phyloP scores from a whole-genome alignment of 176 grass and related monocot genomes.

The Rhipidocladum racemiflorum region DNA sequence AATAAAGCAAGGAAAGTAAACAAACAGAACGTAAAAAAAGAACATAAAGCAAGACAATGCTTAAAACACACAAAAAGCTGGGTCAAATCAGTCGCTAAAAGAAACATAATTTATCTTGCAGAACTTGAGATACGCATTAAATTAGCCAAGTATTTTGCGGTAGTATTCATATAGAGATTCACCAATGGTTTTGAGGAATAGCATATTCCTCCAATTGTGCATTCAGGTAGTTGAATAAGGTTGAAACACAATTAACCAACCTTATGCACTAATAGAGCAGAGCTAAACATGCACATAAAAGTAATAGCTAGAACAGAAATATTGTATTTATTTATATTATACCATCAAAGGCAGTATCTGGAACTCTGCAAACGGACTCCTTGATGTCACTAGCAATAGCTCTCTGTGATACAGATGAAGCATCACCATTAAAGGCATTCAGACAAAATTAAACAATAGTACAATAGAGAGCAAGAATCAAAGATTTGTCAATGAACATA shows the following conservation, averaged over 20 bases:
- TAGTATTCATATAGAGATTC: neutral
- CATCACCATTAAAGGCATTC: constrained; percentile 18
- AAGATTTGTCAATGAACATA: constrained; percentile 42
- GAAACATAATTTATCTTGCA: neutral
- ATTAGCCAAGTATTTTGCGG: neutral
- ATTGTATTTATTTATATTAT: constrained; percentile 19
- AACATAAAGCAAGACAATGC: constrained; percentile 10
- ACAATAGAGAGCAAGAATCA: constrained; percentile 5
- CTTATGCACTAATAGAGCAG: neutral
- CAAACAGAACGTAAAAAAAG: constrained; percentile 3
- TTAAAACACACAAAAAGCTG: neutral
- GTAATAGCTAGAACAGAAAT: constrained; percentile 15
- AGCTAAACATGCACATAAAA: neutral
- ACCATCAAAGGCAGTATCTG: constrained; percentile 97
- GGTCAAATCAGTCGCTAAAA: constrained; percentile 13
- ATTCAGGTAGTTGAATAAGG: neutral
- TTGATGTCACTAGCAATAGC: constrained; percentile 95
- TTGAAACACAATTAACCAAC: constrained; percentile 1
- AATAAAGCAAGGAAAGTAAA: constrained; percentile 36
- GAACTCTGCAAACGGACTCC: constrained; percentile 92
- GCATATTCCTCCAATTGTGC: neutral
- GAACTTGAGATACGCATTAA: neutral
- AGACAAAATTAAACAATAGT: constrained; percentile 24
- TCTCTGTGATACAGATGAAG: constrained; percentile 55
- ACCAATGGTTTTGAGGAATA: neutral